These are phyloP conservation scores for Myrmaecium sp. DNA, from an alignment of 2,329 filamentous ascomycete genomes.

Conservation along the genomic window DNA sequence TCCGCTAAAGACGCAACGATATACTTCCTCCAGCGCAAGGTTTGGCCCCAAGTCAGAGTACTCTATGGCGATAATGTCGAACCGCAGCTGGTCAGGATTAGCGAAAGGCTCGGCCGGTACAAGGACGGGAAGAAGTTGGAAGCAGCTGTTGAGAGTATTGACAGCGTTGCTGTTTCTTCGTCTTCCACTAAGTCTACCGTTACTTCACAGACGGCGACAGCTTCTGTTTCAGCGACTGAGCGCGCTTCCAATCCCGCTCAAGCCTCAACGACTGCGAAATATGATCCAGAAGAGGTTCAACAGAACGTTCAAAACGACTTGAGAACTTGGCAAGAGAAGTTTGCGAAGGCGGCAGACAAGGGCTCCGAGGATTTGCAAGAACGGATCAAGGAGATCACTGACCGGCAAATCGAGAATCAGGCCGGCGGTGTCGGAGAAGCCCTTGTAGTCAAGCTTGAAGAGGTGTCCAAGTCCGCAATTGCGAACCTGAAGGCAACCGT, in stretches of 20 bases:
- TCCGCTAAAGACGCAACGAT: slow-evolving; percentile 54
- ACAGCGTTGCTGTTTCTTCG: slow-evolving; percentile 11
- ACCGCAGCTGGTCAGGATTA: slow-evolving; percentile 84
- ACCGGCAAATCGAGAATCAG: slow-evolving; percentile 48
- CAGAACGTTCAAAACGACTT: slow-evolving; percentile 61
- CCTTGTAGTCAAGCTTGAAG: slow-evolving; percentile 51
- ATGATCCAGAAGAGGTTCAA: slow-evolving; percentile 33
- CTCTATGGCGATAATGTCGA: slow-evolving; percentile 87
- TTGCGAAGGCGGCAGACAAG: slow-evolving; percentile 69
- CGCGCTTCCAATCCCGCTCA: slow-evolving; percentile 7
- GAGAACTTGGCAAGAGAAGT: slow-evolving; percentile 73
- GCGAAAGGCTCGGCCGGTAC: slow-evolving; percentile 69
- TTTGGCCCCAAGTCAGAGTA: slow-evolving; percentile 67
- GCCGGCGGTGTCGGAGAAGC: slow-evolving; percentile 48
- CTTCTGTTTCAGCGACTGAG: slow-evolving; percentile 11
- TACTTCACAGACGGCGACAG: slow-evolving; percentile 9
- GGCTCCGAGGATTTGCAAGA: slow-evolving; percentile 52
- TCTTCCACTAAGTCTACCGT: slow-evolving; percentile 8
- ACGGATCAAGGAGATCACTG: slow-evolving; percentile 53
- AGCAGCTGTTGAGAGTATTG: slow-evolving; percentile 38
- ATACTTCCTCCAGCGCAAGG: slow-evolving; percentile 53
- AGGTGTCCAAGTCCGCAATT: slow-evolving; percentile 47
- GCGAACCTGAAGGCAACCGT: slow-evolving; percentile 51
- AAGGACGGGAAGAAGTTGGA: slow-evolving; percentile 46
- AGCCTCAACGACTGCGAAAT: slow-evolving; percentile 27